Base-by-base conservation (phyloP, 495 filamentous ascomycete species). In the Penicillium waksmanii region DNA sequence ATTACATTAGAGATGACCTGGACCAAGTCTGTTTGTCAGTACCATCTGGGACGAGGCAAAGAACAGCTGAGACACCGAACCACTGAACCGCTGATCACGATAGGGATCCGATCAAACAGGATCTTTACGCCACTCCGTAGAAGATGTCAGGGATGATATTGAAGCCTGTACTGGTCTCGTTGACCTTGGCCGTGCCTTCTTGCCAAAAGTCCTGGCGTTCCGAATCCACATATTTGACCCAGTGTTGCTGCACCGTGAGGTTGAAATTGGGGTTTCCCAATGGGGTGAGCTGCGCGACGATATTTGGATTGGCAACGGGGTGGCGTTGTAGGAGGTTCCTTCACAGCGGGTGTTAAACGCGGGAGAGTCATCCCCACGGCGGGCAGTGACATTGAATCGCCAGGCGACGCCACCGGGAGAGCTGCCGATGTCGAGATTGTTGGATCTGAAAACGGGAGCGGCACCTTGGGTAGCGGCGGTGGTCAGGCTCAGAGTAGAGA, bases 301-400 rank as follows among this genome's bases (percentile, higher is more conserved):
- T 61, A 27, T 64, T 60, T 19, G 53, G 53, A 61, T 76, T 56
- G 34, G 64, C 58, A 55, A 78, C 36, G 35, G 61, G 17, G 67
- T 70, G 1, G 56, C 48, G 27, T 73, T 55, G 31, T 34, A 47
- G 11, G 65, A 62, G n/a, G 59, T 61, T n/a, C 76, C 75, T 34
- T 67, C 63, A 67, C 77, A 80, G 56, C 66, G 65, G 31, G 76
- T 76, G 52, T 68, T 68, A 68, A 80, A 80, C 23, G 65, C 68
- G n/a, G 77, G 77, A 2, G 72, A 73, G 52, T 74, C 70, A 4
- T 48, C 18, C 35, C 68, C 67, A 11, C 51, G 54, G 11, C 64
- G 23, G 36, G 68, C 71, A 51, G 38, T 35, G 53, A 80, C 74
- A 51, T 74, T 67, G 62, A 79, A 80, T 42, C 57, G 52, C 57